Evolutionary conservation across 2,329 filamentous ascomycete species (phyloP).

Genomic region (Fusarium illudens): DNA sequence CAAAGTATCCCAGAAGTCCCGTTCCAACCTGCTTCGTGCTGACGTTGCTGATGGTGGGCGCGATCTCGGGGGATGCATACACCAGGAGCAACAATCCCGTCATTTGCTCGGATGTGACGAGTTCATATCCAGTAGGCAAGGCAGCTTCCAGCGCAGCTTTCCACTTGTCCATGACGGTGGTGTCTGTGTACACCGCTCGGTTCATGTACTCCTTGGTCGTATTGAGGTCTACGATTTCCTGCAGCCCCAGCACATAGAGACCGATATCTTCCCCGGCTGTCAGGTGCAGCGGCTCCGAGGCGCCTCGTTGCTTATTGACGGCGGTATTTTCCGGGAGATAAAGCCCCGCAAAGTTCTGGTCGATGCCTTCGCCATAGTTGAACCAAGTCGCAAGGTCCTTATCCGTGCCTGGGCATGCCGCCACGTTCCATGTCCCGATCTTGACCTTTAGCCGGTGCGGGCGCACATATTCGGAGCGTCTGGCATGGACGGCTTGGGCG

Average conservation of each 20-base stretch:
- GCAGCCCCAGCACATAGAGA: constrained; percentile 88
- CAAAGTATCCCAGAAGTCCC: constrained; percentile 89
- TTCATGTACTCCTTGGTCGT: constrained; percentile 81
- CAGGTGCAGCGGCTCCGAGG: constrained; percentile 51
- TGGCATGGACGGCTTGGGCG: constrained; percentile 72
- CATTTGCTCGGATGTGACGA: constrained; percentile 84
- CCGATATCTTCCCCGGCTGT: constrained; percentile 75
- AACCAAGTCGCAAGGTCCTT: constrained; percentile 93
- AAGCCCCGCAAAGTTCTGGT: constrained; percentile 67
- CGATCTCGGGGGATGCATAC: constrained; percentile 82
- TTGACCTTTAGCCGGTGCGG: constrained; percentile 82
- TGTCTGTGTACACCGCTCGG: constrained; percentile 73
- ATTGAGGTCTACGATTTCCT: constrained; percentile 90
- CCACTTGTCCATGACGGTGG: constrained; percentile 78
- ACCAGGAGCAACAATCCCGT: constrained; percentile 85
- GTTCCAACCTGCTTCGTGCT: constrained; percentile 88
- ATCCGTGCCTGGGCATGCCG: constrained; percentile 82
- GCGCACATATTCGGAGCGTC: constrained; percentile 81
- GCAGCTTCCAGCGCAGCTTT: constrained; percentile 77
- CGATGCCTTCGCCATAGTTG: constrained; percentile 75
- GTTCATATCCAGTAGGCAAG: constrained; percentile 78
- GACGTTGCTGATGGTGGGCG: constrained; percentile 78
- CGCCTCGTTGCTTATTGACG: constrained; percentile 48
- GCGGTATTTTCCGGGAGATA: constrained; percentile 53
- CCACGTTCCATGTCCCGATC: constrained; percentile 95